phyloP scores from a whole-genome alignment of 371 early-diverging fungal species.

The Circinella minor region DNA sequence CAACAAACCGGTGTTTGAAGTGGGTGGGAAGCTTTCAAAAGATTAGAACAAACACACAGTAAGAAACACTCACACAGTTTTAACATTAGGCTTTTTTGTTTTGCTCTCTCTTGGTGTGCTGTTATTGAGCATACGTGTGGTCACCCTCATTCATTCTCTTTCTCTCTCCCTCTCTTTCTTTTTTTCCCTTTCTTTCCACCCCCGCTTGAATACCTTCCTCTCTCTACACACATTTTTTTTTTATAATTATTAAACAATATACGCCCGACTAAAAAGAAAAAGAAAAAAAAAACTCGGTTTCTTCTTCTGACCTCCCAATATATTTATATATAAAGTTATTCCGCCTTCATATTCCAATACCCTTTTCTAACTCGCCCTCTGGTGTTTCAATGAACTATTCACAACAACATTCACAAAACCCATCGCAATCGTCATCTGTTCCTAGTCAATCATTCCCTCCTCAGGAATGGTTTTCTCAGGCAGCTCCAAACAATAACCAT shows the following conservation, averaged over 20 bases:
- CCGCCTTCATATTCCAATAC: too few species aligned
- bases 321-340: too few species aligned
- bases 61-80: background rate
- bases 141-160: background rate
- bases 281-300: too few species aligned
- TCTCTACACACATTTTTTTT: too few species aligned
- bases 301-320: too few species aligned
- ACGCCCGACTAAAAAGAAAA: too few species aligned
- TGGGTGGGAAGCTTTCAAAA: background rate
- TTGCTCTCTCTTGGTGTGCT: background rate
- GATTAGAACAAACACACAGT: too few species aligned
- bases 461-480: conserved; percentile 4
- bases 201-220: too few species aligned
- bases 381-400: conserved; percentile 20
- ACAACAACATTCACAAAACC: conserved; percentile 12
- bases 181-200: conserved; percentile 2
- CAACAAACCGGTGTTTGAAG: conserved; percentile 15
- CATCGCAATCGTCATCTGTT: conserved; percentile 1
- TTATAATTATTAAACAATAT: too few species aligned
- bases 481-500: background rate
- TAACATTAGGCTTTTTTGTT: background rate
- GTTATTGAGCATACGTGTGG: too few species aligned
- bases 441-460: conserved; percentile 3
- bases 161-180: conserved; percentile 3
- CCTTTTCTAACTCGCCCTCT: background rate